Evolutionary conservation across 1,139 yeast species (phyloP), one percentile per base, ranked within the genome.

Genomic region (Yamadazyma membranifaciens): DNA sequence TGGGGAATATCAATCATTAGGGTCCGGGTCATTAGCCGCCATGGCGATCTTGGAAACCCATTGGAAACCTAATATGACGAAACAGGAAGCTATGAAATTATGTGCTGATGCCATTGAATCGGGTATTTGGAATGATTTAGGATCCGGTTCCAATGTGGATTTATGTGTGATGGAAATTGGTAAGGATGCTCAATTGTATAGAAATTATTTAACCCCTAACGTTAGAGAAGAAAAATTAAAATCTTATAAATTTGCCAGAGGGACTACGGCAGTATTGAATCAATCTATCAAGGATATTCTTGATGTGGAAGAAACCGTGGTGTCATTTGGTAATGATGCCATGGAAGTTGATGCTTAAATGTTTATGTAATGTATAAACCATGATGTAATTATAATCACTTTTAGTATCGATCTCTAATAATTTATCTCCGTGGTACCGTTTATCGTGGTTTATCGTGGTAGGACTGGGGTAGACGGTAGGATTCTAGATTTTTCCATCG

Each of bases 41-140:
- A 92, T 92, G 96, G 96, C 98, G 2, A 94, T 92, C 16, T 73
- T 92, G 55, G 98, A 92, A 65, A 78, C 94, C 33, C 77, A 82
- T 49, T 92, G 95, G 94, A 81, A 75, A 55, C 81, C 79, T 47
- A 87, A 80, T 49, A 67, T 92, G 73, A 75, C 83, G 17, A 83
- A 73, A 60, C 95, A 89, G 38, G 96, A 88, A 59, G 98, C 98
- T 16, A 81, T 91, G 68, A 80, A 80, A 50, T 75, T 92, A 45
- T 92, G 96, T 49, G 76, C 96, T 5, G 89, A 87, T 52, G 98
- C 98, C 34, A 92, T 92, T 58, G 88, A 87, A 66, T 88, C 96
- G 26, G 98, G 98, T 78, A 91, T 92, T 57, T 92, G 97, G 96
- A 92, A 92, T 67, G 98, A 92, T 74, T 78, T 92, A 63, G 98